Base-by-base conservation (phyloP, 768 basidiomycete species). In the Coprinopsis strossmayeri region DNA sequence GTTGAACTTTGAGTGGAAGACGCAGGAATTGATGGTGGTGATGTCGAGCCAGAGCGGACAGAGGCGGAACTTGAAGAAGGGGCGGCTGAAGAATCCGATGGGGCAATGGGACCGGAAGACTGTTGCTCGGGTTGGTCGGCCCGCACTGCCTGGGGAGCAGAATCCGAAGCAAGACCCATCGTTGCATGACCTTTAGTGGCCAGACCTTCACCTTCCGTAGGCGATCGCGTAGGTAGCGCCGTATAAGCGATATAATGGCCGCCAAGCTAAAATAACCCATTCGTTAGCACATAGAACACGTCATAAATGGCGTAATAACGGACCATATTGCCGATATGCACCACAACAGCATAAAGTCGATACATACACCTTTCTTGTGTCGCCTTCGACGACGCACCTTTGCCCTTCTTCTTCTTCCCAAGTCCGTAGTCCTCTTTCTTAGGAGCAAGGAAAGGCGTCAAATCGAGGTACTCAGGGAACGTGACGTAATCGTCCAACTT, bases 401-500 rank as follows among this genome's bases (percentile, higher is more conserved):
- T 45, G 13, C 17, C 46, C 37, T 53, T 51, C 34, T 52, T 47
- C 51, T 46, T 52, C 15, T 46, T 49, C 42, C 53, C 53, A 44
- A 82, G 62, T 47, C 77, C 81, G 56, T 78, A 84, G 50, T 88
- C 82, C 58, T 84, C 87, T 57, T 77, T 81, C 59, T 71, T 74
- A 1, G 94, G 94, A 2, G 91, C 88, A 3, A 96, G 69, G 66
- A 87, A 98, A 11, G 93, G 92, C 15, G 76, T 76, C 41, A 98
- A 59, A 60, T 98, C 91, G 21, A 98, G 73, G 51, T 74, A 71
- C 62, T 92, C 88, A 0, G 94, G 94, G 66, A 96, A 98, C 38
- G 87, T 77, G 21, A 96, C 81, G 54, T 81, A 92, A 59, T 95
- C 91, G 55, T 98, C 94, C 47, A 95, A 66, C 68, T 94, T 94